Evolutionary conservation across 2,329 filamentous ascomycete genomes (phyloP).

Genomic region (Penicillium sp.): DNA sequence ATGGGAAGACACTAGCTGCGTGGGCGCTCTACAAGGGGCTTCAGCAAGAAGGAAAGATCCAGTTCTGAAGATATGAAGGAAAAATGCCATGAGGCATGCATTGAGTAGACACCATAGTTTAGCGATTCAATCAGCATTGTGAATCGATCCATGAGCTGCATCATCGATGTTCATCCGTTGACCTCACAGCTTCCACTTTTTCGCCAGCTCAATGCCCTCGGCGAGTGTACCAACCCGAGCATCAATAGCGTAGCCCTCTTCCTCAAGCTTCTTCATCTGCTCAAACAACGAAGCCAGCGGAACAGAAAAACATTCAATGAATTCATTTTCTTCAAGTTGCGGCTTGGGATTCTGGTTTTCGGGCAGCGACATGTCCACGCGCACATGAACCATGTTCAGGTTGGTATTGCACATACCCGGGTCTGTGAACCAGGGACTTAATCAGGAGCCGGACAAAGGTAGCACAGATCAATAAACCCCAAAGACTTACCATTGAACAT

Average conservation of each 20-base stretch:
- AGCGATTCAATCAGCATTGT: background rate
- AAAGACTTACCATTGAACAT: slow-evolving; percentile 44
- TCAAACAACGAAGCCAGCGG: slow-evolving; percentile 63
- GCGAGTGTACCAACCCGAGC: slow-evolving; percentile 74
- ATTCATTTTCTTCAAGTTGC: slow-evolving; percentile 74
- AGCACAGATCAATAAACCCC: background rate
- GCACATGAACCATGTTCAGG: slow-evolving; percentile 63
- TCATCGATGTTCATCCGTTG: background rate
- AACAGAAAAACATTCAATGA: slow-evolving; percentile 75
- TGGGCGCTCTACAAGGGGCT: slow-evolving; percentile 56
- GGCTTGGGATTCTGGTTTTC: slow-evolving; percentile 69
- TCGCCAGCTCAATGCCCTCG: slow-evolving; percentile 73
- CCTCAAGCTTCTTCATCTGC: slow-evolving; percentile 65
- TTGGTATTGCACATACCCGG: slow-evolving; percentile 52
- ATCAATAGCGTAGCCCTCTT: slow-evolving; percentile 73
- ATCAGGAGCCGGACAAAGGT: background rate
- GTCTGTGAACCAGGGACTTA: slow-evolving; percentile 28
- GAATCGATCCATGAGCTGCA: background rate
- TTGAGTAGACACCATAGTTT: background rate
- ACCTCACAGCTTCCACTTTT: slow-evolving; percentile 34
- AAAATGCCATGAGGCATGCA: background rate
- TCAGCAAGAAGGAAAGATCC: slow-evolving; percentile 47
- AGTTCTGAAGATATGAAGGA: background rate
- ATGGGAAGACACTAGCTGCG: slow-evolving; percentile 57
- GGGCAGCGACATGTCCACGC: slow-evolving; percentile 65